Conservation (phyloP, 352 stramenopile genomes). For the Globisporangium rhizosaccharum region DNA sequence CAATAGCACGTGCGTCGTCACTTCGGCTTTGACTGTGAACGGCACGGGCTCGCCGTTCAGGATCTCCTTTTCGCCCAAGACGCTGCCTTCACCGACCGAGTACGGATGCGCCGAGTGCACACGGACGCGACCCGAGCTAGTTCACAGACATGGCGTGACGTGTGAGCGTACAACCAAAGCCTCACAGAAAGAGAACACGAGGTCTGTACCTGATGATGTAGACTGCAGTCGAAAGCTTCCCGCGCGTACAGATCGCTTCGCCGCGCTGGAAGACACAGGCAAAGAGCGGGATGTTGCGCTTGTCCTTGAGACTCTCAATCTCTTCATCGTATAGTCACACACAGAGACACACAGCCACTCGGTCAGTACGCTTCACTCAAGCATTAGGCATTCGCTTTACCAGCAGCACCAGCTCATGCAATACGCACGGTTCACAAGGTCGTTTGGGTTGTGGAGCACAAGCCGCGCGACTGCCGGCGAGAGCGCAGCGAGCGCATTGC, state of each 20-base stretch:
- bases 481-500: conserved; percentile 55
- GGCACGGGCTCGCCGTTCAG: conserved; percentile 67
- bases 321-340: conserved; percentile 19
- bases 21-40: conserved; percentile 53
- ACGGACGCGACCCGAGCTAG: conserved; percentile 54
- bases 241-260: conserved; percentile 60
- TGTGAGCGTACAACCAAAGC: neutral
- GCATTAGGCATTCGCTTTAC: too few relatives aligned
- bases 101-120: conserved; percentile 67
- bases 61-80: conserved; percentile 65
- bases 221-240: conserved; percentile 57
- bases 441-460: conserved; percentile 41
- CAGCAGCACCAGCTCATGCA: neutral
- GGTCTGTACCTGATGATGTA: conserved; percentile 70
- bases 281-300: conserved; percentile 63
- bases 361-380: neutral
- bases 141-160: neutral
- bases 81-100: conserved; percentile 36
- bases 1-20: conserved; percentile 56
- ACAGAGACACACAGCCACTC: conserved; percentile 4
- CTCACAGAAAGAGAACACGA: neutral
- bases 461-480: conserved; percentile 51
- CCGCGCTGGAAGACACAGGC: conserved; percentile 59
- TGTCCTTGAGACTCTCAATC: conserved; percentile 36
- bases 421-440: conserved; percentile 59